Base-by-base conservation (phyloP, 345 rosid genomes). In the Corymbia maculata region DNA sequence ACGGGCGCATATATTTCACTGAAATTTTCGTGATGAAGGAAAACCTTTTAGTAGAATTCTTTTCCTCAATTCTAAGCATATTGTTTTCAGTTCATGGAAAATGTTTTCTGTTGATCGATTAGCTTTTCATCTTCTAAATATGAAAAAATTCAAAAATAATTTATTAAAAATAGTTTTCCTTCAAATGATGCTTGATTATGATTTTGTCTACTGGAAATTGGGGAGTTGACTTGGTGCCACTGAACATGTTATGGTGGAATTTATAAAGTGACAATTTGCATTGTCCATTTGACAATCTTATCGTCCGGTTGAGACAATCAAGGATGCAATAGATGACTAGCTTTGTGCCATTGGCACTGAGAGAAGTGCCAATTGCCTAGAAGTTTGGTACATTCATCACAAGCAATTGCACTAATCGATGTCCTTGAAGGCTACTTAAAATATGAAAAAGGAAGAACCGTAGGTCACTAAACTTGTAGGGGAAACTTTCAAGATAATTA, bases 101-200 rank as follows among this genome's bases (percentile, higher is more conserved):
- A 55, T 8, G 8, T 8, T 55, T 55, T 22, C 28, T 26, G 22
- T 22, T 22, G 12, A 55, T 22, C 28, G 11, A 22, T 8, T 55
- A 55, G 59, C 22, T 55, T 55, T 21, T 11, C 59, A 55, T 22
- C 61, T 21, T 55, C 22, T 8, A 53, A 17, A 53, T 53, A 19
- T 9, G 0, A 1, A 0, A 1, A 55, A 19, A 8, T 10, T 5
- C 8, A 8, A 55, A 55, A 8, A 22, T 55, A 7, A 55, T 28
- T 64, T 3, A 4, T 64, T n/a, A 36, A 64, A n/a, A n/a, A 13
- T 64, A 64, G 13, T 64, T 64, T 3, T 64, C 7, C 5, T 64
- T 61, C 3, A 2, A 15, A n/a, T 5, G 11, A 6, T 30, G 3
- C 45, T 3, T 32, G 42, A 68, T 30, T 75, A 5, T 75, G 3